A percentile compares a stretch with the other conserved stretches of the same genome.
Conservation (phyloP, 2,329 filamentous ascomycete genomes). For the Epichloe festucae region DNA sequence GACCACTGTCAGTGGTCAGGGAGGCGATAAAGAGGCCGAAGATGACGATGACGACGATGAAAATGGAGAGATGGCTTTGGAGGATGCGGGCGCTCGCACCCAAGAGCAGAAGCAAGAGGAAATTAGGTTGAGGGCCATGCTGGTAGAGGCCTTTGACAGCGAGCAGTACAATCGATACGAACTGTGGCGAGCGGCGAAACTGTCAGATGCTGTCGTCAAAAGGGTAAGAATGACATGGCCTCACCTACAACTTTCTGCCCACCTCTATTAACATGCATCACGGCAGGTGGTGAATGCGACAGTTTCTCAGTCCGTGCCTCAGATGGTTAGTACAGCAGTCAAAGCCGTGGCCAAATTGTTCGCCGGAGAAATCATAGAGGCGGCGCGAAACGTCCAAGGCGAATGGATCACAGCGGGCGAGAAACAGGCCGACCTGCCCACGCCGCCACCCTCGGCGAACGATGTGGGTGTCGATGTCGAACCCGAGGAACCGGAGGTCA, state of each 20-base stretch:
- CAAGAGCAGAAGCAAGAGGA: constrained; percentile 56
- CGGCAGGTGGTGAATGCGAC: constrained; percentile 62
- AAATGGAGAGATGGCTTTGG: constrained; percentile 40
- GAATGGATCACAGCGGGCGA: constrained; percentile 55
- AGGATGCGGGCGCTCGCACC: constrained; percentile 46
- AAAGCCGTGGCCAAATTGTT: constrained; percentile 66
- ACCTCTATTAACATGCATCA: not conserved
- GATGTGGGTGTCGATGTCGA: constrained; percentile 21
- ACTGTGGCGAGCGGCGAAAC: constrained; percentile 54
- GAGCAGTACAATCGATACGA: constrained; percentile 59
- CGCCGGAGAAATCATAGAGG: constrained; percentile 62
- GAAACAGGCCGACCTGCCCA: constrained; percentile 40
- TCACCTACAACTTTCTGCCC: not conserved
- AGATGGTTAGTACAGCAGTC: constrained; percentile 62
- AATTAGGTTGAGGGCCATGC: constrained; percentile 41
- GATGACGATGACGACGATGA: constrained; percentile 48
- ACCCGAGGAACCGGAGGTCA: constrained; percentile 12
- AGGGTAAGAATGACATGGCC: constrained; percentile 32
- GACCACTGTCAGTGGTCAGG: constrained; percentile 31
- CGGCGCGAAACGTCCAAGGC: constrained; percentile 54
- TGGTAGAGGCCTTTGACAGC: constrained; percentile 51
- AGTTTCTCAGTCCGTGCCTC: constrained; percentile 64
- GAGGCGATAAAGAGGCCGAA: constrained; percentile 33
- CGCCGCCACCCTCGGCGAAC: constrained; percentile 24
- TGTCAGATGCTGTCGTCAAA: constrained; percentile 56